Evolutionary conservation across 805 yeast genomes (phyloP).

Genomic region (Saccharomycopsis fermentans): DNA sequence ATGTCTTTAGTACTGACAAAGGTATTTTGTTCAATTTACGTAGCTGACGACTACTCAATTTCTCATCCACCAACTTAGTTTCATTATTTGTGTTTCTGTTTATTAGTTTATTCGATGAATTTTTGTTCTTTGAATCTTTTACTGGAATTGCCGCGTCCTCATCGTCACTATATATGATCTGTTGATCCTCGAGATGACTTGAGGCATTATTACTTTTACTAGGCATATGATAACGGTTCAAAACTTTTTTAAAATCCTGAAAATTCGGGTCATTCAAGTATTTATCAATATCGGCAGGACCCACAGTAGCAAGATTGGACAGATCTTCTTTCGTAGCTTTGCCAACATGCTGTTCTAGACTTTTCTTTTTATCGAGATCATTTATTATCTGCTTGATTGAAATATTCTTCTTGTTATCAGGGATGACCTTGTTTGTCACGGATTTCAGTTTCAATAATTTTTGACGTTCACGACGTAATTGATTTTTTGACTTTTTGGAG

Average conservation of each 20-base stretch:
- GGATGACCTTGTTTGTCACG: neutral
- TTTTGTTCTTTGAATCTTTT: constrained; percentile 3
- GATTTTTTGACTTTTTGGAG: constrained; percentile 38
- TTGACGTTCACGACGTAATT: constrained; percentile 38
- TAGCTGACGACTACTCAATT: constrained; percentile 39
- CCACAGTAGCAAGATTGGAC: neutral
- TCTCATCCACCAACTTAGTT: neutral
- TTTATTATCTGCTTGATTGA: neutral
- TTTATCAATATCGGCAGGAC: constrained; percentile 20
- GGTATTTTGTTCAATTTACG: constrained; percentile 48
- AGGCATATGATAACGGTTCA: constrained; percentile 28
- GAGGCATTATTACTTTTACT: constrained; percentile 5
- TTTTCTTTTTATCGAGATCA: neutral
- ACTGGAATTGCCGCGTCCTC: constrained; percentile 22
- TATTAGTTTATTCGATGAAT: constrained; percentile 5
- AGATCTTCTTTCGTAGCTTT: neutral
- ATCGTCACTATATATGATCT: constrained; percentile 18
- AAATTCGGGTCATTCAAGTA: constrained; percentile 25
- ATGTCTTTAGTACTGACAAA: constrained; percentile 55
- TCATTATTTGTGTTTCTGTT: neutral
- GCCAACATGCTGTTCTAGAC: neutral
- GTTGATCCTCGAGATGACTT: constrained; percentile 20
- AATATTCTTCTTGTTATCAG: neutral
- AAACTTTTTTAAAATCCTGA: constrained; percentile 27
- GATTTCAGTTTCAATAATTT: constrained; percentile 27